Evolutionary conservation across 176 grass and related monocot genomes (phyloP), one percentile per base, ranked within the genome.

Genomic region (Dendrocalamus sinicus): DNA sequence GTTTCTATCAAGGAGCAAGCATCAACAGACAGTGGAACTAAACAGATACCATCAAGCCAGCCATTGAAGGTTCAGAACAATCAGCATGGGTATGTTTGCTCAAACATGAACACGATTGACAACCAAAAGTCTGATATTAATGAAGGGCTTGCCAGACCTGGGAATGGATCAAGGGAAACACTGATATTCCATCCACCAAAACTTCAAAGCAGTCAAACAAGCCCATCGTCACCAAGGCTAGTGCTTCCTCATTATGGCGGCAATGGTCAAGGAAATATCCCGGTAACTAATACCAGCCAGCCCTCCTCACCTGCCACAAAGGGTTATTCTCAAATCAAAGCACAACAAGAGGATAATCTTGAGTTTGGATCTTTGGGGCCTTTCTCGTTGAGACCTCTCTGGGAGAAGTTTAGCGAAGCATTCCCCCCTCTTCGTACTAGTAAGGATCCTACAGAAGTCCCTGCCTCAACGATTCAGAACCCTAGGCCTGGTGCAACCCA

Each of bases 361-460:
- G 83, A 90, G 50, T 90, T 89, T 24, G 94, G 94, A 70, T 90
- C 88, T 24, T 46, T 92, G 4, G 88, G 75, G 23, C 85, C 89
- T 74, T 69, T 88, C 84, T 81, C 82, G 9, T 57, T 77, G 53
- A 26, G 32, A 73, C 48, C 12, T 17, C 9, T 48, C 68, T 69
- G 58, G 2, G 22, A 76, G 2, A 47, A 83, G n/a, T 82, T 82
- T 8, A 44, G 32, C 19, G 87, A 84, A 78, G 82, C 30, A 7
- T 87, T 82, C 84, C 76, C 70, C 19, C 37, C 43, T 78, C 81
- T 72, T 10, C 32, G 61, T 41, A 12, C 20, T 12, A 58, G 15
- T 13, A 89, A 77, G 57, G 52, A 50, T 63, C 61, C 67, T 46
- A 65, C 22, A 79, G 67, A 66, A 73, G 67, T 47, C 55, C 11